These are phyloP conservation scores for Yamadazyma atlantica DNA, from an alignment of 1,139 yeast genomes.

Conservation along the genomic window DNA sequence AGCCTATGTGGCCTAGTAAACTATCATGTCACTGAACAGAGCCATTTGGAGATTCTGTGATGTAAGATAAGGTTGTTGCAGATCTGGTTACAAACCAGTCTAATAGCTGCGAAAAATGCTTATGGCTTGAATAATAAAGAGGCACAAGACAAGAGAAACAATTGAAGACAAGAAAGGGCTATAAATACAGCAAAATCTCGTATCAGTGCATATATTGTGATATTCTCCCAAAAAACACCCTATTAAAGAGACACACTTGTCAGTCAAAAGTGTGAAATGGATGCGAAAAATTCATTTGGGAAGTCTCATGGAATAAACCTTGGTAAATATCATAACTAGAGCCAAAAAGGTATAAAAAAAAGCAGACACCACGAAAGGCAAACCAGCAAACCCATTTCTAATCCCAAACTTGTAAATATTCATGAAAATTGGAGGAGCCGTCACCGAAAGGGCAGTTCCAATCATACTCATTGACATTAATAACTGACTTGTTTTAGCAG, in stretches of 20 bases:
- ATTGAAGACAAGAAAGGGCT: no score
- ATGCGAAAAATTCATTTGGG: no score
- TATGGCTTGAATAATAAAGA: no score
- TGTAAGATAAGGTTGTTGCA: no score
- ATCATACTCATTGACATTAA: constrained; percentile 8
- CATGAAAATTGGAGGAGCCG: constrained; percentile 22
- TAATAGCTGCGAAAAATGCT: no score
- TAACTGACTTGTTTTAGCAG: constrained; percentile 9
- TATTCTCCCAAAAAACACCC: background rate
- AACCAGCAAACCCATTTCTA: constrained; percentile 3
- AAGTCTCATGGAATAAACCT: background rate
- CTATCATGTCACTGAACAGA: no score
- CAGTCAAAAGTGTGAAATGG: background rate
- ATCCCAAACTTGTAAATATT: constrained; percentile 21
- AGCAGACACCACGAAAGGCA: constrained; percentile 7
- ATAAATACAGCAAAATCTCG: no score
- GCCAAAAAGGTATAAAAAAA: background rate
- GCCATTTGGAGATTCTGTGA: no score
- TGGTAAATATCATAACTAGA: constrained; percentile 1
- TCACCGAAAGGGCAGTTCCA: constrained; percentile 17
- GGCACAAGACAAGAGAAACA: no score
- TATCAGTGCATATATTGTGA: no score
- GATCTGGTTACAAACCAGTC: no score
- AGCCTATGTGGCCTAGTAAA: no score
- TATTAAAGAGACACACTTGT: background rate